These are phyloP conservation scores for Aciculosporium take DNA, from an alignment of 2,329 filamentous ascomycete species.

Conservation along the genomic window DNA sequence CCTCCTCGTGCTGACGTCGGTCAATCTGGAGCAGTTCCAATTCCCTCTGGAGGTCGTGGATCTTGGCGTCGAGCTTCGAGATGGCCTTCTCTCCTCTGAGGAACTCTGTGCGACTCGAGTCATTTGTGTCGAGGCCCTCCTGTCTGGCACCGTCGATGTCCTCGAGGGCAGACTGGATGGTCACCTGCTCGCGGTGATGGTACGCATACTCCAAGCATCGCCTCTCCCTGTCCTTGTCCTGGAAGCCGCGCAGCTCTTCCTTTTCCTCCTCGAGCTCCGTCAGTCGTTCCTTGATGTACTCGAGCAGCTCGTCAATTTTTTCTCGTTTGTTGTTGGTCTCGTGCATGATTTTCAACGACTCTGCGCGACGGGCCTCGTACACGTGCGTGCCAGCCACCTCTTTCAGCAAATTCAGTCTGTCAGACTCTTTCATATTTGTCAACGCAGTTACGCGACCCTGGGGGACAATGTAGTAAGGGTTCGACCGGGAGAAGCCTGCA, in stretches of 20 bases:
- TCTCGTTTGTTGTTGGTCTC: constrained; percentile 89
- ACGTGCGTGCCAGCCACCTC: constrained; percentile 97
- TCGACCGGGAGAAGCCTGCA: constrained; percentile 90
- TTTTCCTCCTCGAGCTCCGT: constrained; percentile 91
- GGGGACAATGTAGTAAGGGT: constrained; percentile 98
- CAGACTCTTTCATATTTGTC: constrained; percentile 97
- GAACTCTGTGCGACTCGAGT: constrained; percentile 65
- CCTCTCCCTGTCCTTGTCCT: constrained; percentile 86
- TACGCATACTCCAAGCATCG: constrained; percentile 90
- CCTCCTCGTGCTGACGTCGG: constrained; percentile 74
- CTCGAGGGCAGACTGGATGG: constrained; percentile 62
- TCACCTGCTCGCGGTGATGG: constrained; percentile 75
- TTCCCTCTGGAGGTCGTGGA: constrained; percentile 66
- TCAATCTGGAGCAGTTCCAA: constrained; percentile 77
- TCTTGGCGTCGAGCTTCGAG: constrained; percentile 60
- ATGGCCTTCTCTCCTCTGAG: constrained; percentile 68
- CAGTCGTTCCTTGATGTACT: constrained; percentile 82
- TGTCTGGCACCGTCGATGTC: constrained; percentile 71
- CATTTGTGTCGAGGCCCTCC: constrained; percentile 70
- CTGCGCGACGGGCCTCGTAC: constrained; percentile 80
- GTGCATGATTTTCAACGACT: constrained; percentile 91
- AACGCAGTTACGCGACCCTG: constrained; percentile 90
- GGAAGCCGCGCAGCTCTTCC: constrained; percentile 83
- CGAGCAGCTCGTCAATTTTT: constrained; percentile 86
- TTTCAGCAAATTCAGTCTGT: constrained; percentile 79